Evolutionary conservation across 352 stramenopile species (phyloP).

Genomic region (Pythium vanterpoolii): DNA sequence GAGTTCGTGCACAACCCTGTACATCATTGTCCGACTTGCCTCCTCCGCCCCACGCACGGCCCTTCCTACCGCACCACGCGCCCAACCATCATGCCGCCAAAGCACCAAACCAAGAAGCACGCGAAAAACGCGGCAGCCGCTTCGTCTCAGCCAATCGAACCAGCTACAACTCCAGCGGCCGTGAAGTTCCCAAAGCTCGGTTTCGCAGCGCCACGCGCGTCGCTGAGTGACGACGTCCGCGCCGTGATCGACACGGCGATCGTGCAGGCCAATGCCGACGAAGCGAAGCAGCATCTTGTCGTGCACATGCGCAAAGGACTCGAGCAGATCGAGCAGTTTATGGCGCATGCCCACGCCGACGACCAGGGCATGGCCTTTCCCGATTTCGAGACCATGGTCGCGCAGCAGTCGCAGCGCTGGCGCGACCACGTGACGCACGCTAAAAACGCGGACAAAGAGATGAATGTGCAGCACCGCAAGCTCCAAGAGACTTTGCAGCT

Average conservation of each 20-base stretch:
- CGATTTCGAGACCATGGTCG: slow-evolving; percentile 35
- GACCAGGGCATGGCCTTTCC: slow-evolving; percentile 4
- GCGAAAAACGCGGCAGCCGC: slow-evolving; percentile 1
- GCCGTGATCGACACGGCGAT: slow-evolving; percentile 35
- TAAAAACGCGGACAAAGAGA: slow-evolving; percentile 22
- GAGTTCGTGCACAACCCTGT: background rate
- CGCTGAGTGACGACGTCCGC: slow-evolving; percentile 35
- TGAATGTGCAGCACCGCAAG: slow-evolving; percentile 39
- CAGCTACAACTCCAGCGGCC: background rate
- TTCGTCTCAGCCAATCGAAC: background rate
- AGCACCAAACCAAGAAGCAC: slow-evolving; percentile 2
- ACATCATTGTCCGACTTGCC: slow-evolving; percentile 1
- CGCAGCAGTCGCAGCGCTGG: slow-evolving; percentile 41
- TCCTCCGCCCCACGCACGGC: background rate
- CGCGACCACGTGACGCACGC: slow-evolving; percentile 38
- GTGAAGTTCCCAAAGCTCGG: slow-evolving; percentile 12
- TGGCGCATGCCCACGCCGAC: slow-evolving; percentile 32
- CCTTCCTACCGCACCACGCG: background rate
- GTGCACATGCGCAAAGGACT: slow-evolving; percentile 48
- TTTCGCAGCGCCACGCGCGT: slow-evolving; percentile 40
- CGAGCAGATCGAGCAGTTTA: slow-evolving; percentile 51
- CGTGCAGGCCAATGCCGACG: background rate
- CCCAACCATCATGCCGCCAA: background rate
- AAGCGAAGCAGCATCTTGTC: slow-evolving; percentile 23
- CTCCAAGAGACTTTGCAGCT: slow-evolving; percentile 37